These are phyloP conservation scores for grape (Vitis vinifera) DNA, from an alignment of 164 flowering plant species.

Conservation along the genomic window ASM3070453v1 NC_081805.1:27748501-27749000, in stretches of 20 bases:
- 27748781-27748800: slow-evolving; percentile 48
- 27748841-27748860: slow-evolving; percentile 68
- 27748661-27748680: too few species aligned
- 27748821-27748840: slow-evolving; percentile 59
- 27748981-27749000: neutral
- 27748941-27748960: neutral
- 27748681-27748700: too few species aligned
- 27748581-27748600: too few species aligned
- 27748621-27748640: too few species aligned
- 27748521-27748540: neutral
- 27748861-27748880: slow-evolving; percentile 43
- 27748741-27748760: too few species aligned
- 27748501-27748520: neutral
- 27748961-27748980: neutral
- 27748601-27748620: too few species aligned
- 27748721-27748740: neutral
- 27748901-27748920: neutral
- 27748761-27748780: too few species aligned
- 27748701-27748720: neutral
- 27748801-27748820: slow-evolving; percentile 69
- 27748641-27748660: too few species aligned
- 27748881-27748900: neutral
- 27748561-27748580: too few species aligned
- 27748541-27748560: neutral
- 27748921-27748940: neutral